Evolutionary conservation across 305 asterid genomes (phyloP).

Genomic region (Fraxinus angustifolia): DNA sequence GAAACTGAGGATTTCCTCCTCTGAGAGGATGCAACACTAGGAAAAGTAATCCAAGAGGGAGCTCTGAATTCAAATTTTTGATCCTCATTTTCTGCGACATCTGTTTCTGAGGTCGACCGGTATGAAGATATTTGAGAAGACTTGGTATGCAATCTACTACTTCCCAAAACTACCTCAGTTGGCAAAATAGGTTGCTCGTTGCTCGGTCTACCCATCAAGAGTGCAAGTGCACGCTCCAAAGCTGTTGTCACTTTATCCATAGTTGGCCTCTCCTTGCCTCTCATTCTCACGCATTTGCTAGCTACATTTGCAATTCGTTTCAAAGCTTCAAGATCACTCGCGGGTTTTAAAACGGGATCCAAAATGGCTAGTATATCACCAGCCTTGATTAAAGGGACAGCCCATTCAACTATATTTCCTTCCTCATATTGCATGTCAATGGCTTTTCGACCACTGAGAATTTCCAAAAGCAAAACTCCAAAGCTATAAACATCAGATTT

Average conservation of each 20-base stretch:
- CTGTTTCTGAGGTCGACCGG: constrained; percentile 39
- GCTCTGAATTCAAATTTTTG: constrained; percentile 45
- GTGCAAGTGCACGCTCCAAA: constrained; percentile 45
- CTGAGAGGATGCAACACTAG: constrained; percentile 51
- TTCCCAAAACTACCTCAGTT: constrained; percentile 47
- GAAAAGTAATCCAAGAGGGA: constrained; percentile 54
- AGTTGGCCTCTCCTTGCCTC: constrained; percentile 54
- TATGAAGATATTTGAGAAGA: constrained; percentile 42
- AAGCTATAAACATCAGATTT: constrained; percentile 49
- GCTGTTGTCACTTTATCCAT: constrained; percentile 54
- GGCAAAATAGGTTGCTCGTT: constrained; percentile 52
- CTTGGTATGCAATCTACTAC: constrained; percentile 52
- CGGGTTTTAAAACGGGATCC: constrained; percentile 37
- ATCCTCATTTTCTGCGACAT: constrained; percentile 35
- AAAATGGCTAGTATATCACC: constrained; percentile 37
- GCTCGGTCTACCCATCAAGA: constrained; percentile 50
- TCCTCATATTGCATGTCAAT: constrained; percentile 48
- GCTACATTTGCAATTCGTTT: constrained; percentile 46
- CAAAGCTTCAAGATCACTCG: constrained; percentile 39
- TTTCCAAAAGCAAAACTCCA: constrained; percentile 47
- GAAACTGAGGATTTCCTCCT: constrained; percentile 49
- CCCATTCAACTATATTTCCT: constrained; percentile 55
- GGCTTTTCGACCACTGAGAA: constrained; percentile 49
- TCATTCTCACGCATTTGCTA: constrained; percentile 48
- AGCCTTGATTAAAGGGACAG: constrained; percentile 41